Evolutionary conservation across 495 filamentous ascomycete genomes (phyloP).

Genomic region (Collariella sp.): DNA sequence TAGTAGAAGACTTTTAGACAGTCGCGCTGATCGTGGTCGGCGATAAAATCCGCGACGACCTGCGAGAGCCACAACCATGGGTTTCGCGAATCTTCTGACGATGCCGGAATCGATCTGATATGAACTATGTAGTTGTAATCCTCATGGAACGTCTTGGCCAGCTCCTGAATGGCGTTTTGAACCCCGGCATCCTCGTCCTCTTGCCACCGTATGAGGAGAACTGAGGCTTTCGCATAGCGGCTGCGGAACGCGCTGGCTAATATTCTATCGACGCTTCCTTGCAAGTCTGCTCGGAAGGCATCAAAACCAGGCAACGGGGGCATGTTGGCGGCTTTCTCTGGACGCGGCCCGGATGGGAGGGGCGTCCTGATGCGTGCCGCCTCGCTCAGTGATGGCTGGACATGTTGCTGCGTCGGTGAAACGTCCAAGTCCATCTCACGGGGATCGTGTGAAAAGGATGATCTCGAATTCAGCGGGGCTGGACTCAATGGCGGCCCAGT

Average conservation of each 20-base stretch:
- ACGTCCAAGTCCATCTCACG: constrained; percentile 34
- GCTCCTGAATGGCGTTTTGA: constrained; percentile 28
- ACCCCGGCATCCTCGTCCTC: constrained; percentile 35
- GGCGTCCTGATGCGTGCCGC: constrained; percentile 42
- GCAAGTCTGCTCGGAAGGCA: constrained; percentile 32
- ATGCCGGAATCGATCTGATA: constrained; percentile 34
- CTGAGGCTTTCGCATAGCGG: constrained; percentile 37
- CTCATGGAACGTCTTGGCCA: constrained; percentile 33
- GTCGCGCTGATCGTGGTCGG: constrained; percentile 37
- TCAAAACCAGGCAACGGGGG: constrained; percentile 32
- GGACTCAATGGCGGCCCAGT: constrained; percentile 35
- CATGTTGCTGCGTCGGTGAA: constrained; percentile 22
- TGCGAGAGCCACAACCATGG: constrained; percentile 37
- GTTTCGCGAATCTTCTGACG: constrained; percentile 32
- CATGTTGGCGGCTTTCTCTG: constrained; percentile 31
- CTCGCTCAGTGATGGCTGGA: constrained; percentile 31
- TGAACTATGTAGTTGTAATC: constrained; percentile 37
- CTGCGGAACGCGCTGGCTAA: constrained; percentile 33
- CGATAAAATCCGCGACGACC: constrained; percentile 36
- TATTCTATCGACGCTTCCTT: constrained; percentile 34
- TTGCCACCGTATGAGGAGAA: constrained; percentile 41
- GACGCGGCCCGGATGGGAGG: constrained; percentile 38
- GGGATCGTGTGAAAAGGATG: constrained; percentile 32
- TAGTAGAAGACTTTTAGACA: constrained; percentile 43
- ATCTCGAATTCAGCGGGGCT: constrained; percentile 26